Base-by-base conservation (phyloP, 2,329 filamentous ascomycete genomes). In the Byssothecium circinans region DNA sequence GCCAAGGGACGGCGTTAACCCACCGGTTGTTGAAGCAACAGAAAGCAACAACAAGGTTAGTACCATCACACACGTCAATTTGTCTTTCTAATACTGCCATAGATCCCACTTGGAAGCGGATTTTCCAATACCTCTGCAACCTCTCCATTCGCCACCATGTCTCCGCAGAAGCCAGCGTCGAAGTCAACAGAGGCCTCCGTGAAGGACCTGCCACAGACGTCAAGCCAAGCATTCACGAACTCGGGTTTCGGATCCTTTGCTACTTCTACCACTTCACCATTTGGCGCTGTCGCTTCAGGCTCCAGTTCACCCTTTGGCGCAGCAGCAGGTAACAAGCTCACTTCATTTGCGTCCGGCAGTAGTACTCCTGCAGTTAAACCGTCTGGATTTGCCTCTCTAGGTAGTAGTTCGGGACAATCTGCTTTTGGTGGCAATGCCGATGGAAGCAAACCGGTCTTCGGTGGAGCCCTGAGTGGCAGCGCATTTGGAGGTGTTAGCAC, bases 161-260 rank as follows among this genome's bases (percentile, higher is more conserved):
- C 71, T 15, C 60, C 65, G 36, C 69, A 71, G 49, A 62, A 67
- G 14, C 60, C 64, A 30, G 36, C 60, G 8, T 49, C 71, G 20
- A 64, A 62, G 33, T 14, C 49, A 3, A 40, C 55, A 6, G 58
- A 56, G 10, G 45, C 50, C 5, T 49, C 53, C 19, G 39, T 50
- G 30, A 54, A 65, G 20, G 42, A 54, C 5, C 47, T 64, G 40
- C 64, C 68, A 12, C 68, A 74, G 47, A 73, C 74, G 5, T 74
- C 75, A 4, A 52, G 71, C 4, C 69, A 69, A 34, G 75, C 75
- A 6, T 88, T 88, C 62, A 75, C 75, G 35, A 62, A 71, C 2
- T 78, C 75, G 30, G 74, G 68, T 15, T 78, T 78, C 45, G 67
- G 74, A 41, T 68, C 70, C 4, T 69, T 78, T 32, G 64, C 75